Conservation (phyloP, 495 filamentous ascomycete genomes). For the Chaetomium cochliodes region DNA sequence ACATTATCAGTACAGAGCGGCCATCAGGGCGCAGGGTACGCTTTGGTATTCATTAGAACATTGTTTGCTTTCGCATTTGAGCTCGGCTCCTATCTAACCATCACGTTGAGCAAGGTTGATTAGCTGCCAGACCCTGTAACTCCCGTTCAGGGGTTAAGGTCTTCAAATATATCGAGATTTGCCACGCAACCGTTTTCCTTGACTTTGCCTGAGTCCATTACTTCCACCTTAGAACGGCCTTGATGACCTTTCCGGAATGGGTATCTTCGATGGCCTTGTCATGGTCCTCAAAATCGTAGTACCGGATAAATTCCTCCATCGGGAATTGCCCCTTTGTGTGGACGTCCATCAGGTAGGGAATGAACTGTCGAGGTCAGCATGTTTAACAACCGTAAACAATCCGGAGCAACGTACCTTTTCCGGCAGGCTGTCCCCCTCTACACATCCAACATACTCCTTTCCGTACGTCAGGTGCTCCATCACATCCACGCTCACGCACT, state of each 20-base stretch:
- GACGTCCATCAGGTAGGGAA: conserved; percentile 41
- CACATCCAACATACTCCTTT: conserved; percentile 37
- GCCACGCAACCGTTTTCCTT: neutral
- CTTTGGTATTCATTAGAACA: too few relatives aligned
- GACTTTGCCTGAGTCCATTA: neutral
- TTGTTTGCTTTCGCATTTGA: too few relatives aligned
- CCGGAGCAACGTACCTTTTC: conserved; percentile 21
- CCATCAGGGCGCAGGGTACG: too few relatives aligned
- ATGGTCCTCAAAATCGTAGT: conserved; percentile 33
- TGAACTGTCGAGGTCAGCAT: conserved; percentile 36
- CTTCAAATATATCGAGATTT: too few relatives aligned
- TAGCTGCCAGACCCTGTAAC: too few relatives aligned
- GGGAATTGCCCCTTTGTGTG: conserved; percentile 47
- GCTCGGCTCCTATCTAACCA: too few relatives aligned
- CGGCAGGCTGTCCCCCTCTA: conserved; percentile 33
- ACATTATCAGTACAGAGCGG: too few relatives aligned
- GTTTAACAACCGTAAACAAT: neutral
- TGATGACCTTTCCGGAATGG: conserved; percentile 31
- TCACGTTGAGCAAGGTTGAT: too few relatives aligned
- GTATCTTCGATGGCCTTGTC: conserved; percentile 32
- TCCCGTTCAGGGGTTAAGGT: too few relatives aligned
- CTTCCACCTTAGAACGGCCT: conserved; percentile 33
- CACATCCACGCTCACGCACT: conserved; percentile 28
- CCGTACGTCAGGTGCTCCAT: conserved; percentile 33
- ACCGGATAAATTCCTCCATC: conserved; percentile 39